Conservation (phyloP, 345 rosid genomes). For the Melaleuca quinquenervia region DNA sequence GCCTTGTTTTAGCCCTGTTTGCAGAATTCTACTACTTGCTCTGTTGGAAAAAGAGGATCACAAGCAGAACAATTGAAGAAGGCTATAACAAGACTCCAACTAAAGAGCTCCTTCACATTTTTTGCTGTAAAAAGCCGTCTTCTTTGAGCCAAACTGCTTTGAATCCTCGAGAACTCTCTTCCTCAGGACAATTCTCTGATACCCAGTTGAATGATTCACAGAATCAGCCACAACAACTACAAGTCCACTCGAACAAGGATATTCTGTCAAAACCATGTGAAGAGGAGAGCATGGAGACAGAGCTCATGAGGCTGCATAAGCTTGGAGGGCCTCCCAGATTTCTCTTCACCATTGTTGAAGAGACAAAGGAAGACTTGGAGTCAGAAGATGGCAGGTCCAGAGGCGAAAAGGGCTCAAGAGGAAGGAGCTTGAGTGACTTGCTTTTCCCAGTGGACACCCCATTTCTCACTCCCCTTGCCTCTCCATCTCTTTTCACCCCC, state of each 20-base stretch:
- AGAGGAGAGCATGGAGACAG: conserved; percentile 33
- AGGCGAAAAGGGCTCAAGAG: conserved; percentile 28
- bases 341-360: conserved; percentile 80
- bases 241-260: conserved; percentile 21
- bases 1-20: conserved; percentile 65
- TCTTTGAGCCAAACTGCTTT: conserved; percentile 26
- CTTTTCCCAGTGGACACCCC: conserved; percentile 70
- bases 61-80: conserved; percentile 35
- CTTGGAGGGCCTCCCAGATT: conserved; percentile 42
- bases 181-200: conserved; percentile 6
- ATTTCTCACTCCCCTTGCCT: conserved; percentile 76
- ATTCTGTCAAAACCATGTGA: conserved; percentile 26
- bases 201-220: conserved; percentile 15
- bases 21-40: conserved; percentile 85
- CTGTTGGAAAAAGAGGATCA: conserved; percentile 76
- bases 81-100: conserved; percentile 54
- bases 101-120: conserved; percentile 67
- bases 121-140: conserved; percentile 52
- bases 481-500: conserved; percentile 85
- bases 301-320: conserved; percentile 40
- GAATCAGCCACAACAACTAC: conserved; percentile 7
- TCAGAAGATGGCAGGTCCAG: conserved; percentile 61
- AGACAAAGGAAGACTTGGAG: conserved; percentile 85
- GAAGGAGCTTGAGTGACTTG: conserved; percentile 66
- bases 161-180: conserved; percentile 24